Base-by-base conservation (phyloP, 352 stramenopile genomes). In the Peronospora tabacina region DNA sequence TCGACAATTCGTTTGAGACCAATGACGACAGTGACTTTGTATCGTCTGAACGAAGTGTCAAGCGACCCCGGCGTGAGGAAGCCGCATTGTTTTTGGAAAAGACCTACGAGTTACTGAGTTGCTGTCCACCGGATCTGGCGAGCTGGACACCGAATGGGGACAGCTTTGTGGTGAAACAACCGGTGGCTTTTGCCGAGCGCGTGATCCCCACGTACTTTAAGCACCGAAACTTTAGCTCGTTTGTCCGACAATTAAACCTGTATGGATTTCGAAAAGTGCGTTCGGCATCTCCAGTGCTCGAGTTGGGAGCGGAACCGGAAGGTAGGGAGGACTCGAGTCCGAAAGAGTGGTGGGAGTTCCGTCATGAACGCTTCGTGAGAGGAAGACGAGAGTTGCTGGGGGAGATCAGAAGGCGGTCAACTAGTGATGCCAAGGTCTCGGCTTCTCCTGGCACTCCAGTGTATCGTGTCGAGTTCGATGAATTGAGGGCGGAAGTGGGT, bases 191-290 rank as follows among this genome's bases (percentile, higher is more conserved):
- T 61, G 83, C 86, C 0, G 75, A 90, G 53, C 68, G 81, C 53
- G 78, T 95, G 15, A 90, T 96, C 58, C 87, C 87, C 2, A 63
- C 75, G 20, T 95, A 94, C 73, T 95, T 96, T 63, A 95, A 95
- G 66, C 87, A 96, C 74, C 81, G 76, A 57, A 96, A 95, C 55
- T 95, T 96, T 50, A 89, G 77, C 37, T 94, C 79, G 29, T 96
- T 96, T 55, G 85, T 96, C 49, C 75, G 87, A n/a, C 87, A 96
- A 63, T 68, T 96, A 19, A 95, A 95, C 63, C 81, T 96, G 40
- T 96, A 95, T 55, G 86, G 86, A 16, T 95, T 96, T 61, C 73
- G 83, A 19, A 95, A 94, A 47, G 70, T 91, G 32, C 77, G 79
- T 17, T 48, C 53, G 3, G 41, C 39, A 19, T 43, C 44, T 2